Evolutionary conservation across 2,329 filamentous ascomycete genomes (phyloP), one percentile per base, ranked within the genome.

Genomic region (Fusarium longipes): DNA sequence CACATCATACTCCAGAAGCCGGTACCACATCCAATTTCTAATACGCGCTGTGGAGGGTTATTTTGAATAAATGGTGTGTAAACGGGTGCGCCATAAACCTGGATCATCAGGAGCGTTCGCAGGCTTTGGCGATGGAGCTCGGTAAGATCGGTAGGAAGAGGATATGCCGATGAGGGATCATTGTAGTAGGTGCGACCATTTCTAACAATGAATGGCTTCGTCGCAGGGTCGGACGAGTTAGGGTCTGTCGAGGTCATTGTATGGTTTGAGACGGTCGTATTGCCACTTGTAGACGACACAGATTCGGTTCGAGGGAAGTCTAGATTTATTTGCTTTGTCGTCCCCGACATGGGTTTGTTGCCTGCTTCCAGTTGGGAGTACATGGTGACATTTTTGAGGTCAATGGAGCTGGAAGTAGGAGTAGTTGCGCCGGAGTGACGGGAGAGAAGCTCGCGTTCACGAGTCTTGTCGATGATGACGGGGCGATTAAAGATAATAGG

Each of bases 1-100:
- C 93, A 96, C 82, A 93, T 89, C 79, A 92, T 90, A 71, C 92
- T 94, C 94, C 94, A 97, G 75, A 96, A 92, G 24, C 89, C 95
- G 20, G 91, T 91, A 18, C 94, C 94, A 77, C 95, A 98, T 29
- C 90, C 93, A 32, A 97, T 80, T 75, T 98, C 95, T 24, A 98
- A 84, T 27, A 98, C 90, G 67, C 89, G 89, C 72, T 85, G 85
- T 0, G 94, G 94, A 20, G 92, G 89, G 44, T 87, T 87, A 65
- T 87, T 84, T 40, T 84, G 81, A 53, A 93, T 84, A 29, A 83
- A 82, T 2, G 91, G 89, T 10, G 90, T 91, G 78, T 91, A 94
- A 56, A 96, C 86, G 0, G 93, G 91, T 12, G 88, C 88, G 42
- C 93, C 93, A 72, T 96, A 93, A 32, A 97, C 86, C 74, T 93